These are phyloP conservation scores for Coemansia sp. DNA, from an alignment of 192 early-diverging fungal species.

Conservation along the genomic window DNA sequence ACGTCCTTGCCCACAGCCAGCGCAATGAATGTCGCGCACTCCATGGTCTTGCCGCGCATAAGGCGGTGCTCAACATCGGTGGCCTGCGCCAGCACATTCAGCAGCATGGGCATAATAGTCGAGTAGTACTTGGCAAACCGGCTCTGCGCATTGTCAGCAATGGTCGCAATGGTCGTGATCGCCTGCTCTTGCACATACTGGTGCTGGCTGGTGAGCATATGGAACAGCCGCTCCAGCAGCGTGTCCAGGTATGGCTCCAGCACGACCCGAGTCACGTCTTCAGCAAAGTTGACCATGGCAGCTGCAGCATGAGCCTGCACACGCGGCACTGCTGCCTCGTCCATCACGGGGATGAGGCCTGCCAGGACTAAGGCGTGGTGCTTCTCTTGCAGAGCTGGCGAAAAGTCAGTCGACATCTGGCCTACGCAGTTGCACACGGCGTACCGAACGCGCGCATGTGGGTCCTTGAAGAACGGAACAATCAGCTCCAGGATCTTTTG, in stretches of 20 bases:
- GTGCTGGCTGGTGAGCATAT: conserved; percentile 78
- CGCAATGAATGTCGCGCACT: conserved; percentile 94
- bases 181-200: conserved; percentile 99
- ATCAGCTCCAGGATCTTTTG: conserved; percentile 81
- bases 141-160: conserved; percentile 93
- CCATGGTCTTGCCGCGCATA: conserved; percentile 95
- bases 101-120: conserved; percentile 92
- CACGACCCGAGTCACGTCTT: conserved; percentile 78
- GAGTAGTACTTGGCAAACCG: conserved; percentile 89
- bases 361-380: conserved; percentile 70
- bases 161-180: conserved; percentile 94
- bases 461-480: conserved; percentile 76
- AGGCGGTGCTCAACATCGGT: conserved; percentile 83
- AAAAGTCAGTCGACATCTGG: conserved; percentile 98
- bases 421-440: conserved; percentile 96
- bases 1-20: conserved; percentile 90
- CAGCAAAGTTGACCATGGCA: conserved; percentile 97
- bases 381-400: conserved; percentile 71
- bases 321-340: conserved; percentile 70
- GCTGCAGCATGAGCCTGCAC: conserved; percentile 96
- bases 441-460: conserved; percentile 93
- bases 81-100: conserved; percentile 84
- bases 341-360: conserved; percentile 85
- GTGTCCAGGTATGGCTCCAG: conserved; percentile 88
- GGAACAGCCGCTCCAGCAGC: conserved; percentile 82